These are phyloP conservation scores for Lipomyces lipofer DNA, from an alignment of 805 yeast genomes.

Conservation along the genomic window DNA sequence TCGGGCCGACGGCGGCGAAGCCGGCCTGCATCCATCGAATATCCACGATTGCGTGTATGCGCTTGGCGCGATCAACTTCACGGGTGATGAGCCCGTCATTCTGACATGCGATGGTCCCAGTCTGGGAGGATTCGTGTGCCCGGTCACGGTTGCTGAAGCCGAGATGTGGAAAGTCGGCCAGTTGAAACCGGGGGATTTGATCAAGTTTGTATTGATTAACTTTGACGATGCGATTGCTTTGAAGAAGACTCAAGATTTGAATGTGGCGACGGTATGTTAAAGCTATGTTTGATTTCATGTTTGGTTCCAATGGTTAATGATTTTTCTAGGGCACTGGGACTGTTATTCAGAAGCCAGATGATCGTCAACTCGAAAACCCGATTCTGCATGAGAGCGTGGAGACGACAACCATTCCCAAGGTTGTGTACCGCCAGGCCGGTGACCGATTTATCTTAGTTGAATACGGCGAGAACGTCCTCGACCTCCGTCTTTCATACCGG, in stretches of 20 bases:
- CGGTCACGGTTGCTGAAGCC: conserved; percentile 91
- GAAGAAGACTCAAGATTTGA: conserved; percentile 58
- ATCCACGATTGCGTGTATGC: conserved; percentile 97
- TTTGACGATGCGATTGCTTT: conserved; percentile 67
- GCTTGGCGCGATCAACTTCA: conserved; percentile 93
- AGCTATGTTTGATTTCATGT: neutral
- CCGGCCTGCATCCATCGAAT: conserved; percentile 97
- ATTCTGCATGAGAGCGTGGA: conserved; percentile 55
- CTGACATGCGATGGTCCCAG: conserved; percentile 97
- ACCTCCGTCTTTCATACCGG: conserved; percentile 80
- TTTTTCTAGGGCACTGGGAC: conserved; percentile 19
- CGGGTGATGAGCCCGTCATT: conserved; percentile 98
- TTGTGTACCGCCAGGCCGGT: conserved; percentile 93
- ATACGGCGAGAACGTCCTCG: conserved; percentile 87
- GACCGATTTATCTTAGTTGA: conserved; percentile 90
- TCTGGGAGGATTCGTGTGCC: conserved; percentile 95
- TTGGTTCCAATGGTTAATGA: neutral
- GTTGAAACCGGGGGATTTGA: conserved; percentile 88
- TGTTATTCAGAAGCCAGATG: conserved; percentile 23
- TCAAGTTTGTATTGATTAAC: conserved; percentile 75
- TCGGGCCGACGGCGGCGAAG: conserved; percentile 94
- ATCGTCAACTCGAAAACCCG: conserved; percentile 59
- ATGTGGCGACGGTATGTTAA: conserved; percentile 19
- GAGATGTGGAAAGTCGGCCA: conserved; percentile 99
- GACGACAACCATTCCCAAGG: conserved; percentile 58